Evolutionary conservation across 2,329 filamentous ascomycete species (phyloP).

Genomic region (Colletotrichum caudatum): DNA sequence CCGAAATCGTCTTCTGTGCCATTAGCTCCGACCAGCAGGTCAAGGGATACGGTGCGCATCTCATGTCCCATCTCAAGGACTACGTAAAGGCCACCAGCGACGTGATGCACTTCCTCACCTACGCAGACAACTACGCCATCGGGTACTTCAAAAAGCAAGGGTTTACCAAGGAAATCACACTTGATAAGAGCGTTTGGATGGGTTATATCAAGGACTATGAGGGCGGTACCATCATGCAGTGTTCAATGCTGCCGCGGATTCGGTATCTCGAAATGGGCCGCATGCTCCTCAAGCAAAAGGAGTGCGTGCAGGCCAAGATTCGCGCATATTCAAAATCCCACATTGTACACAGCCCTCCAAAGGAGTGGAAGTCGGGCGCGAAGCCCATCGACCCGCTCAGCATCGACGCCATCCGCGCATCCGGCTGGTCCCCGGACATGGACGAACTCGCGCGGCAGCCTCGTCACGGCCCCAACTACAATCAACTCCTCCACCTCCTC

Average conservation of each 20-base stretch:
- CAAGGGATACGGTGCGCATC: slow-evolving; percentile 96
- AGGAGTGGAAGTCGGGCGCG: slow-evolving; percentile 84
- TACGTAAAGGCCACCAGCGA: slow-evolving; percentile 97
- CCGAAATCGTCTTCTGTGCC: slow-evolving; percentile 98
- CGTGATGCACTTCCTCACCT: slow-evolving; percentile 98
- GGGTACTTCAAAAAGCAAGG: slow-evolving; percentile 99
- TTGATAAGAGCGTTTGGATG: slow-evolving; percentile 95
- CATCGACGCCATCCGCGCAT: slow-evolving; percentile 89
- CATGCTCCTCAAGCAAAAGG: slow-evolving; percentile 98
- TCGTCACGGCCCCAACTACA: slow-evolving; percentile 96
- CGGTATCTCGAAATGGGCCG: slow-evolving; percentile 93
- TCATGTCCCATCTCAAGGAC: slow-evolving; percentile 98
- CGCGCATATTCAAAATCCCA: slow-evolving; percentile 90
- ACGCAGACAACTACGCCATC: slow-evolving; percentile 98
- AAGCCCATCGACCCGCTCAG: slow-evolving; percentile 84
- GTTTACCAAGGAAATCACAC: slow-evolving; percentile 97
- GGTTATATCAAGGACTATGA: slow-evolving; percentile 99
- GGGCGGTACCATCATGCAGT: slow-evolving; percentile 99
- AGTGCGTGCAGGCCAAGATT: slow-evolving; percentile 94
- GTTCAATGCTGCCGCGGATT: slow-evolving; percentile 94
- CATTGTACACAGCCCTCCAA: slow-evolving; percentile 85
- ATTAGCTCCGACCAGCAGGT: slow-evolving; percentile 98
- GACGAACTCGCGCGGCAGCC: slow-evolving; percentile 95
- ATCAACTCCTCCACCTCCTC: slow-evolving; percentile 89
- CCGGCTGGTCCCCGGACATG: slow-evolving; percentile 98